Conservation (phyloP, 1,284 basidiomycete species). For the Gymnopus androsaceus region DNA sequence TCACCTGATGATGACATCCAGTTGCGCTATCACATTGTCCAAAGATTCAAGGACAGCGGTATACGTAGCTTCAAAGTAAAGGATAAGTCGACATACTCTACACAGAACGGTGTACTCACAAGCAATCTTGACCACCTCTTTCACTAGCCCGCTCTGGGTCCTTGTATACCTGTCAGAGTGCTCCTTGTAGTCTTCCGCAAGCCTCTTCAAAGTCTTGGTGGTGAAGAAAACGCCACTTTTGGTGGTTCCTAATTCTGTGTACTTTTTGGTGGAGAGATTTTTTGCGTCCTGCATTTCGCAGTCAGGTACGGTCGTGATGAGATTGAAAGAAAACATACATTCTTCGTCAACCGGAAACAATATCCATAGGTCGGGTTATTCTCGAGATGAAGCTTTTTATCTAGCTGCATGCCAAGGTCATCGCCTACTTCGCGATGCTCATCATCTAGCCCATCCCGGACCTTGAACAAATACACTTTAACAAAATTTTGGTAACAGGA, state of each 20-base stretch:
- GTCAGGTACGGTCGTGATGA: not conserved
- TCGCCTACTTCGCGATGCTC: conserved; percentile 78
- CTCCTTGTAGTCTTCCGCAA: conserved; percentile 77
- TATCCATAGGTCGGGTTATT: conserved; percentile 92
- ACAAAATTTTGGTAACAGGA: too few relatives aligned
- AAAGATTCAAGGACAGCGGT: conserved; percentile 88
- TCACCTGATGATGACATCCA: conserved; percentile 91
- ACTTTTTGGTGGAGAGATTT: conserved; percentile 67
- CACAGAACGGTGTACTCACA: conserved; percentile 47
- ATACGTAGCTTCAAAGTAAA: conserved; percentile 70
- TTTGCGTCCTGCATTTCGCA: conserved; percentile 70
- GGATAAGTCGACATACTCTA: not conserved
- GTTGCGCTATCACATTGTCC: conserved; percentile 84
- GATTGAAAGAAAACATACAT: conserved; percentile 50
- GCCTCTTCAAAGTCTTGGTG: conserved; percentile 75
- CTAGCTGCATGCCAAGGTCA: conserved; percentile 83
- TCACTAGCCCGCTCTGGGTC: conserved; percentile 85
- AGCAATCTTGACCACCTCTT: conserved; percentile 92
- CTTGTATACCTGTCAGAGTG: conserved; percentile 71
- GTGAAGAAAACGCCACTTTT: conserved; percentile 93
- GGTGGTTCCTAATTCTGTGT: conserved; percentile 83
- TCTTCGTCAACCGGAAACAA: conserved; percentile 92
- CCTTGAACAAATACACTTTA: conserved; percentile 32
- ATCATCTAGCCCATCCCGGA: conserved; percentile 81
- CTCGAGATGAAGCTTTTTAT: conserved; percentile 97